Evolutionary conservation across 2,329 filamentous ascomycete species (phyloP).

Genomic region (Simplicillium sp.): DNA sequence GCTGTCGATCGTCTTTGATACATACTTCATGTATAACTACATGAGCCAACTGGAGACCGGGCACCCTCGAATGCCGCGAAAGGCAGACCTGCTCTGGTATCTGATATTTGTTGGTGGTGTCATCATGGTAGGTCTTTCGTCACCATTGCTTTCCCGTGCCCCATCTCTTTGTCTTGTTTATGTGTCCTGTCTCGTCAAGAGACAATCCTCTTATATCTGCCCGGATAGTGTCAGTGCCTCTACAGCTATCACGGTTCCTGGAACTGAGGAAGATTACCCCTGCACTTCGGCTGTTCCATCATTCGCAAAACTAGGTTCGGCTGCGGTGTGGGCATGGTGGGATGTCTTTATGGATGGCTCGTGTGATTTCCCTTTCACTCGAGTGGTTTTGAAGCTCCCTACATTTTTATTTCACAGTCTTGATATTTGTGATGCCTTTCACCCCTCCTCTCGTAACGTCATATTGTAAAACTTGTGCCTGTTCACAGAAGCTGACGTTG

Average conservation of each 20-base stretch:
- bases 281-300: conserved; percentile 48
- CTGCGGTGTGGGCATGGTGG: conserved; percentile 67
- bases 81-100: conserved; percentile 76
- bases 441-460: conserved; percentile 6
- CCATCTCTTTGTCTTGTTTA: conserved; percentile 6
- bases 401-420: conserved; percentile 31
- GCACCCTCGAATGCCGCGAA: conserved; percentile 61
- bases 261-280: conserved; percentile 73
- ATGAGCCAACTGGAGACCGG: conserved; percentile 62
- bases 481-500: neutral
- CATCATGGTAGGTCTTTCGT: conserved; percentile 63
- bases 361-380: conserved; percentile 48
- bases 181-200: conserved; percentile 4
- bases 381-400: conserved; percentile 54
- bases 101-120: conserved; percentile 60
- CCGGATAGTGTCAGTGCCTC: conserved; percentile 56
- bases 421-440: conserved; percentile 7
- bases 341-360: conserved; percentile 63
- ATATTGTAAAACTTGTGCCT: conserved; percentile 9
- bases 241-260: conserved; percentile 77
- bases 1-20: conserved; percentile 56
- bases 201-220: conserved; percentile 59
- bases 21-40: conserved; percentile 71
- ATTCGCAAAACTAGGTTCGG: conserved; percentile 60
- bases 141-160: conserved; percentile 10